These are phyloP conservation scores for Evernia prunastri DNA, from an alignment of 495 filamentous ascomycete species.

Conservation along the genomic window DNA sequence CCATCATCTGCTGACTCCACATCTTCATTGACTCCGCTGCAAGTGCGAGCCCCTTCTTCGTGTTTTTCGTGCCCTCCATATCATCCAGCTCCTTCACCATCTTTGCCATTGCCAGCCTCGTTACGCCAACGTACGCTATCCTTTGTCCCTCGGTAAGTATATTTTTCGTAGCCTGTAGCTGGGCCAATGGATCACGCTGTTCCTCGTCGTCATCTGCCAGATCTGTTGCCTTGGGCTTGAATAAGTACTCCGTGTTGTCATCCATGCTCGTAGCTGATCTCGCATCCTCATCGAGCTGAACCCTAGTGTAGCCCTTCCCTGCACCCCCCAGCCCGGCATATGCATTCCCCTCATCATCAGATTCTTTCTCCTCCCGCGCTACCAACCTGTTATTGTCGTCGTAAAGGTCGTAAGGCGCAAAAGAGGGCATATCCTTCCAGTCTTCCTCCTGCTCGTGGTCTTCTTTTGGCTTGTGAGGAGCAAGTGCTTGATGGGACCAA, in stretches of 20 bases:
- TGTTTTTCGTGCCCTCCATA: slow-evolving; percentile 45
- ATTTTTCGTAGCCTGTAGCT: slow-evolving; percentile 94
- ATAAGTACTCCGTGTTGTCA: slow-evolving; percentile 93
- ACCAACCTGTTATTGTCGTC: slow-evolving; percentile 87
- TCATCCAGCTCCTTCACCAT: slow-evolving; percentile 64
- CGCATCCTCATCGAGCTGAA: slow-evolving; percentile 89
- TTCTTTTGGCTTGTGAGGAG: slow-evolving; percentile 45
- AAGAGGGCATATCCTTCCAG: slow-evolving; percentile 93
- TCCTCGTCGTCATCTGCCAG: slow-evolving; percentile 57
- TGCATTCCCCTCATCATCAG: slow-evolving; percentile 62
- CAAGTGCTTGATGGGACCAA: slow-evolving; percentile 85
- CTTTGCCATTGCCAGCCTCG: slow-evolving; percentile 65
- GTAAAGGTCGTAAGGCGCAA: slow-evolving; percentile 87
- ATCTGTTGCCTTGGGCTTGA: slow-evolving; percentile 61
- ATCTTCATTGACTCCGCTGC: slow-evolving; percentile 76
- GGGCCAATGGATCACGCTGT: slow-evolving; percentile 72
- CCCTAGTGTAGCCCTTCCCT: slow-evolving; percentile 88
- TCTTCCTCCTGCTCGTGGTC: slow-evolving; percentile 53
- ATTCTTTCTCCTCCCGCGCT: slow-evolving; percentile 66
- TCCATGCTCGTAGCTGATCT: slow-evolving; percentile 93
- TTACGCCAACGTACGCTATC: slow-evolving; percentile 92
- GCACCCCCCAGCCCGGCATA: slow-evolving; percentile 77
- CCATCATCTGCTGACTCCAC: slow-evolving; percentile 98
- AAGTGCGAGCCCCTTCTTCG: slow-evolving; percentile 62
- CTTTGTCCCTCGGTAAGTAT: slow-evolving; percentile 91